Evolutionary conservation across 768 basidiomycete genomes (phyloP).

Genomic region (Gloeophyllum trabeum): DNA sequence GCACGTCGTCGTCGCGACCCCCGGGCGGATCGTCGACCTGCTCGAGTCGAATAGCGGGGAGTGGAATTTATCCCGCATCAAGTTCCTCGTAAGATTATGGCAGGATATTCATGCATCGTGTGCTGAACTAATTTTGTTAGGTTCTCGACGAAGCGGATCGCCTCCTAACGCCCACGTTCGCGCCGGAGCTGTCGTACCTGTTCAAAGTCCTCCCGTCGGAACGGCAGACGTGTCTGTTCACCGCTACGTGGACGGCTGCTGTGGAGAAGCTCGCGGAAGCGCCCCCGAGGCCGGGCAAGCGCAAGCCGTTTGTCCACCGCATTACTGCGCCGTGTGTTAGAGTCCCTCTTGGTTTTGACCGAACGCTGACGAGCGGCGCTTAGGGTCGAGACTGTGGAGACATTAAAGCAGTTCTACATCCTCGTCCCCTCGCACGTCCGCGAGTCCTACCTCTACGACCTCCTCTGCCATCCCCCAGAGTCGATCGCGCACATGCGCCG

Average conservation of each 20-base stretch:
- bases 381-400: conserved; percentile 85
- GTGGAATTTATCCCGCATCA: conserved; percentile 79
- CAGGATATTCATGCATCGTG: not conserved
- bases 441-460: conserved; percentile 82
- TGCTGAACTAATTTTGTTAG: too few relatives aligned
- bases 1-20: conserved; percentile 92
- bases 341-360: not conserved
- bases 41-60: conserved; percentile 64
- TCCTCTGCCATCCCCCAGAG: conserved; percentile 84
- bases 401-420: conserved; percentile 80
- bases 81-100: conserved; percentile 55
- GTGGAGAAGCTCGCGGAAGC: conserved; percentile 71
- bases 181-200: conserved; percentile 70
- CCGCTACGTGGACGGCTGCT: conserved; percentile 83
- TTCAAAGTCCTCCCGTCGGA: conserved; percentile 71
- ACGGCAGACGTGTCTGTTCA: conserved; percentile 95
- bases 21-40: conserved; percentile 89
- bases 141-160: conserved; percentile 96
- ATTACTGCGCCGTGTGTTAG: conserved; percentile 56
- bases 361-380: conserved; percentile 2
- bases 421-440: conserved; percentile 93
- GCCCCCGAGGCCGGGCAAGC: conserved; percentile 70
- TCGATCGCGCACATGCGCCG: conserved; percentile 59
- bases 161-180: conserved; percentile 80
- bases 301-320: conserved; percentile 77